Conservation (phyloP, 768 basidiomycete genomes). For the Strobilomyces confusus region DNA sequence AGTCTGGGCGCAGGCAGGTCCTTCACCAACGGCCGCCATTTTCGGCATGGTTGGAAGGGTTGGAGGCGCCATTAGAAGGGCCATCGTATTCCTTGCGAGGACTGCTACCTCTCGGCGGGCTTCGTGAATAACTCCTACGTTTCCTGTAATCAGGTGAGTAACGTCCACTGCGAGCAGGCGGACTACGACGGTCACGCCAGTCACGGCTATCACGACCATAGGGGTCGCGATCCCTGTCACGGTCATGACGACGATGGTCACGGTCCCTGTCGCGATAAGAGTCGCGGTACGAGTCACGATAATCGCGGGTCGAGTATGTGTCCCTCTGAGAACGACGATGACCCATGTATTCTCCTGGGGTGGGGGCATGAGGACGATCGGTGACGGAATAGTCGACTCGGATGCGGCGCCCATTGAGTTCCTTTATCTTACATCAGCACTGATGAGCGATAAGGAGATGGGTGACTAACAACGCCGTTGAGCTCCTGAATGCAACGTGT, state of each 20-base stretch:
- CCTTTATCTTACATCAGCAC: constrained; percentile 43
- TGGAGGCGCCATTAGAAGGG: constrained; percentile 37
- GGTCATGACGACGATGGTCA: constrained; percentile 37
- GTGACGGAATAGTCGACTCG: constrained; percentile 98
- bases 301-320: constrained; percentile 41
- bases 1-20: constrained; percentile 13
- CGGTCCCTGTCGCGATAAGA: constrained; percentile 46
- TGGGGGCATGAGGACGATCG: constrained; percentile 89
- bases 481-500: constrained; percentile 82
- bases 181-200: constrained; percentile 80
- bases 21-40: constrained; percentile 61
- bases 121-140: constrained; percentile 75
- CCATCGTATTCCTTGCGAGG: constrained; percentile 48
- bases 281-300: constrained; percentile 43
- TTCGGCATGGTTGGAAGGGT: constrained; percentile 36
- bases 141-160: constrained; percentile 77
- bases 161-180: constrained; percentile 59
- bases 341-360: constrained; percentile 98
- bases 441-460: background rate
- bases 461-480: constrained; percentile 77
- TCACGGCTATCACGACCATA: constrained; percentile 71
- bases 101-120: constrained; percentile 72
- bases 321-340: constrained; percentile 63
- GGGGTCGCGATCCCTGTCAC: constrained; percentile 53
- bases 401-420: constrained; percentile 91